phyloP scores from a whole-genome alignment of 805 yeast species.

The Yamadazyma kitorensis region DNA sequence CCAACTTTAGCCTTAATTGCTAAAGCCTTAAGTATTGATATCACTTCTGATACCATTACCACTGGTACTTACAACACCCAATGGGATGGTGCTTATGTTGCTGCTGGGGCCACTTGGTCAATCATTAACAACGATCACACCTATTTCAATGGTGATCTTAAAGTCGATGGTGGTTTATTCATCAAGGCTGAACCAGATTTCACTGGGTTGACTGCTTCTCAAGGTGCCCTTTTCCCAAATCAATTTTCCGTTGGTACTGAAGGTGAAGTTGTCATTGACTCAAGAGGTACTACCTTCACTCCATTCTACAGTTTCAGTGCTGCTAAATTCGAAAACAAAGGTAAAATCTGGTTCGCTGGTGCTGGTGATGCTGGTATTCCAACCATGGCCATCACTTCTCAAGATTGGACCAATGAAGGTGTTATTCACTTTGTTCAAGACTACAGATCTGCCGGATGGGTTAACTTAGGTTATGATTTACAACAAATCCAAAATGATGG shows the following conservation, averaged over 20 bases:
- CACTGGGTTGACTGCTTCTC: conserved; percentile 17
- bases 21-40: conserved; percentile 13
- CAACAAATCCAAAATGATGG: conserved; percentile 19
- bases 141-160: conserved; percentile 21
- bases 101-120: conserved; percentile 26
- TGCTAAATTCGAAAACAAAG: conserved; percentile 21
- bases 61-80: conserved; percentile 13
- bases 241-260: conserved; percentile 8
- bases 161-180: conserved; percentile 23
- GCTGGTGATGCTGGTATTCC: conserved; percentile 20
- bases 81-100: conserved; percentile 20
- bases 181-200: conserved; percentile 17
- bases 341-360: conserved; percentile 24
- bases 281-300: conserved; percentile 18
- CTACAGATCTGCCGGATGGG: conserved; percentile 19
- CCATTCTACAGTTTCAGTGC: conserved; percentile 21
- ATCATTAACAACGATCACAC: conserved; percentile 23
- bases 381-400: conserved; percentile 15
- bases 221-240: conserved; percentile 13
- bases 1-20: conserved; percentile 16
- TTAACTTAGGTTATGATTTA: conserved; percentile 17
- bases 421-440: conserved; percentile 20
- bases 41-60: conserved; percentile 14
- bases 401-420: conserved; percentile 20
- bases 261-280: conserved; percentile 25